A percentile compares a stretch with the other conserved stretches of the same genome.
phyloP scores from a whole-genome alignment of 2,329 filamentous ascomycete species.

The Aspergillus bombycis region DNA sequence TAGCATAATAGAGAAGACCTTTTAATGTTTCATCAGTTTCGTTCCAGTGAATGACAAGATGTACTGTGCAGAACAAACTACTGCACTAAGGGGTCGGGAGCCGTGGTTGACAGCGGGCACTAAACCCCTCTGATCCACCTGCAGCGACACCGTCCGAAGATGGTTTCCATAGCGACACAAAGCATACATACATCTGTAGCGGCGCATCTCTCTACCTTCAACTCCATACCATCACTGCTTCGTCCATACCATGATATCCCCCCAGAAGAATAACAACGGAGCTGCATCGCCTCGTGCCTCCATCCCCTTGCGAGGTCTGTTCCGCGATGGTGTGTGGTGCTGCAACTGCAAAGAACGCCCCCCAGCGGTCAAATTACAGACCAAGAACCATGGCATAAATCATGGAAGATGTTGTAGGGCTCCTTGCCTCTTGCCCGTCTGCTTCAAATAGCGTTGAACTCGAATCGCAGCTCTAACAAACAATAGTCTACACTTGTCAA shows the following conservation, averaged over 20 bases:
- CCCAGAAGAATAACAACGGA: constrained; percentile 16
- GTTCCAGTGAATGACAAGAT: not conserved
- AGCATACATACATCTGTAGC: not conserved
- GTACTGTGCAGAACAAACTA: constrained; percentile 3
- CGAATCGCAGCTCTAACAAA: constrained; percentile 5
- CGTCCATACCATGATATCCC: constrained; percentile 27
- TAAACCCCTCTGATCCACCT: constrained; percentile 7
- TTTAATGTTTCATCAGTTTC: not conserved
- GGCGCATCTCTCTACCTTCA: not conserved
- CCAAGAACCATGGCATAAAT: constrained; percentile 61
- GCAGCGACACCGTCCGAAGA: not conserved
- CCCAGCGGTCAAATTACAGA: constrained; percentile 58
- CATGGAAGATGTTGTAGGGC: constrained; percentile 57
- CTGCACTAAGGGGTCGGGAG: not conserved
- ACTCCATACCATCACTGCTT: not conserved
- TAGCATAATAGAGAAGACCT: not conserved
- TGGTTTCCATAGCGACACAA: constrained; percentile 29
- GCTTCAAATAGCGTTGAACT: not conserved
- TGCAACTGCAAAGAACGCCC: constrained; percentile 60
- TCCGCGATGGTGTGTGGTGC: constrained; percentile 51
- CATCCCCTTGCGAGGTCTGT: constrained; percentile 40
- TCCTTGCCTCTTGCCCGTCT: not conserved
- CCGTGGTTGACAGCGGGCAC: constrained; percentile 5
- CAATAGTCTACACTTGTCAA: constrained; percentile 60
- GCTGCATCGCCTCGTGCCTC: constrained; percentile 24